Conservation (phyloP, 345 rosid genomes). For the Camelina hispida region DNA sequence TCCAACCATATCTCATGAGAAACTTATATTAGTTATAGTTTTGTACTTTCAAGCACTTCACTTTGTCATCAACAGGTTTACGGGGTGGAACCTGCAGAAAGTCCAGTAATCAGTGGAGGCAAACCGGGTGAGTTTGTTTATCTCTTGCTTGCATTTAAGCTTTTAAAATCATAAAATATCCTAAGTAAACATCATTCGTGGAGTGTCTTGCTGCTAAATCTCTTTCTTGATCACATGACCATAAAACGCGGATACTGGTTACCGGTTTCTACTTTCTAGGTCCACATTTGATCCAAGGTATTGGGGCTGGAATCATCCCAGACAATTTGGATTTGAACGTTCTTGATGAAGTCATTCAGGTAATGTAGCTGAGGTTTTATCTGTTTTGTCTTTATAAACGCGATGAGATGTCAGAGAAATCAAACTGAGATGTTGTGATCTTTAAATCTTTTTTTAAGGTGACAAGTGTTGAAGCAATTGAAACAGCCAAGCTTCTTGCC, state of each 20-base stretch:
- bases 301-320: conserved; percentile 53
- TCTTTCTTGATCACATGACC: conserved; percentile 8
- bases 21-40: background rate
- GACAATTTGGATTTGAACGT: conserved; percentile 46
- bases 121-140: conserved; percentile 36
- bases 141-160: conserved; percentile 9
- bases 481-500: conserved; percentile 60
- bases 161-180: background rate
- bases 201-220: conserved; percentile 21
- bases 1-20: conserved; percentile 3
- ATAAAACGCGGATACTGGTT: background rate
- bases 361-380: conserved; percentile 33
- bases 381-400: background rate
- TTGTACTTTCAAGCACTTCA: background rate
- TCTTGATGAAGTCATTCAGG: conserved; percentile 52
- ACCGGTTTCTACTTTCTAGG: conserved; percentile 38
- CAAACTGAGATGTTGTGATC: conserved; percentile 7
- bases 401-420: conserved; percentile 13
- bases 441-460: conserved; percentile 40
- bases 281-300: conserved; percentile 55
- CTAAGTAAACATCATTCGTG: background rate
- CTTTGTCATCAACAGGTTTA: conserved; percentile 35
- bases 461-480: conserved; percentile 56
- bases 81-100: conserved; percentile 44
- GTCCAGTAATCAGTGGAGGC: conserved; percentile 47